Evolutionary conservation across 2,329 filamentous ascomycete species (phyloP).

Genomic region (Fusarium annulatum): DNA sequence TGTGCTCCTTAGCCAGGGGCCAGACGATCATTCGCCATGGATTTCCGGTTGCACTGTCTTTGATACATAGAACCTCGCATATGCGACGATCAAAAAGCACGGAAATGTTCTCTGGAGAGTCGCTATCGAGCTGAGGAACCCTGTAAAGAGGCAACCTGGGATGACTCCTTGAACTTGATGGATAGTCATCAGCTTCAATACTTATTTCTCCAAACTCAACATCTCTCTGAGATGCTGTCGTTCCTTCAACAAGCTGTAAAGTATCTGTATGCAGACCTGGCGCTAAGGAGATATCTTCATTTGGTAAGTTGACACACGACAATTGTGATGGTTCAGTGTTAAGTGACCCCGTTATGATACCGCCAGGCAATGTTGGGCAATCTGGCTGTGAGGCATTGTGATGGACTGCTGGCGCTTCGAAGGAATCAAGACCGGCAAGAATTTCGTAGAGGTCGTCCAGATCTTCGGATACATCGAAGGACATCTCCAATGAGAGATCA

Average conservation of each 20-base stretch:
- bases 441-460: not conserved
- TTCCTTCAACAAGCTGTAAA: not conserved
- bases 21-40: not conserved
- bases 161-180: not conserved
- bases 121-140: not conserved
- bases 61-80: not conserved
- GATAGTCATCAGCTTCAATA: not conserved
- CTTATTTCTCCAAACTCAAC: not conserved
- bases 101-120: not conserved
- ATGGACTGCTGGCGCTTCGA: not conserved
- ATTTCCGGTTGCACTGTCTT: not conserved
- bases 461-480: not conserved
- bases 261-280: not conserved
- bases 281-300: not conserved
- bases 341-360: not conserved
- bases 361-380: not conserved
- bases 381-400: not conserved
- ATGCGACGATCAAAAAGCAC: not conserved
- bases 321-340: not conserved
- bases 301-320: not conserved
- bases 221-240: not conserved
- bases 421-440: not conserved
- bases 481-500: not conserved
- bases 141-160: not conserved
- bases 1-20: not conserved